These are phyloP conservation scores for Phytopythium cucurbitacearum DNA, from an alignment of 352 stramenopile genomes.

Conservation along the genomic window DNA sequence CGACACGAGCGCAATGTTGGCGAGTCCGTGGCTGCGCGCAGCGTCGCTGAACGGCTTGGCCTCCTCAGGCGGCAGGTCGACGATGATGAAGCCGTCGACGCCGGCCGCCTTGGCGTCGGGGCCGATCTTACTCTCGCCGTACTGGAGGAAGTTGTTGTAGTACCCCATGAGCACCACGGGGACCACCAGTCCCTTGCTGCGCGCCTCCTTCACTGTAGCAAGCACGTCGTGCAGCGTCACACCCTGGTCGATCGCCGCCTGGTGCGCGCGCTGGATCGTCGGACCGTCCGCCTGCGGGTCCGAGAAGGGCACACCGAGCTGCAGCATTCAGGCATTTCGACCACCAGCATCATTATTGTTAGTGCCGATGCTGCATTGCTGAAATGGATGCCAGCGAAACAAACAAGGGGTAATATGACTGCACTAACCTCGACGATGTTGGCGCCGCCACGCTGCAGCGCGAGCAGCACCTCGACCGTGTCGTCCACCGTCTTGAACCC, in stretches of 20 bases:
- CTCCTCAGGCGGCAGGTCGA: conserved; percentile 97
- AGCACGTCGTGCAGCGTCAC: conserved; percentile 93
- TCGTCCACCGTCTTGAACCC: conserved; percentile 93
- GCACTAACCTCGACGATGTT: conserved; percentile 91
- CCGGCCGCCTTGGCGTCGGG: conserved; percentile 70
- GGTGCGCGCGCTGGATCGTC: conserved; percentile 95
- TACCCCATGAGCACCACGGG: conserved; percentile 99
- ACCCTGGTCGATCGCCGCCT: conserved; percentile 93
- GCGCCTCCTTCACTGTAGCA: conserved; percentile 88
- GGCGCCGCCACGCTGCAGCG: conserved; percentile 93
- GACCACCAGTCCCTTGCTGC: conserved; percentile 88
- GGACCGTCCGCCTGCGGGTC: conserved; percentile 98
- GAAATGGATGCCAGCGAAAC: neutral
- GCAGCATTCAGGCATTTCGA: conserved; percentile 1
- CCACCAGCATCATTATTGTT: too few species aligned
- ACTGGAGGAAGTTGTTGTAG: conserved; percentile 98
- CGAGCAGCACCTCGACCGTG: conserved; percentile 95
- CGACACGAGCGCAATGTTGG: conserved; percentile 96
- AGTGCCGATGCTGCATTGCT: neutral
- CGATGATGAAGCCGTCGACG: conserved; percentile 97
- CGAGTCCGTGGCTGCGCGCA: conserved; percentile 88
- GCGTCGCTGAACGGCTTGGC: conserved; percentile 87
- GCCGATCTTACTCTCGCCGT: conserved; percentile 92
- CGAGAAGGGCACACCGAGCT: conserved; percentile 97
- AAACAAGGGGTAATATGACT: too few species aligned